Conservation (phyloP, 129 eudicot species). For the Lactuca saligna region DNA sequence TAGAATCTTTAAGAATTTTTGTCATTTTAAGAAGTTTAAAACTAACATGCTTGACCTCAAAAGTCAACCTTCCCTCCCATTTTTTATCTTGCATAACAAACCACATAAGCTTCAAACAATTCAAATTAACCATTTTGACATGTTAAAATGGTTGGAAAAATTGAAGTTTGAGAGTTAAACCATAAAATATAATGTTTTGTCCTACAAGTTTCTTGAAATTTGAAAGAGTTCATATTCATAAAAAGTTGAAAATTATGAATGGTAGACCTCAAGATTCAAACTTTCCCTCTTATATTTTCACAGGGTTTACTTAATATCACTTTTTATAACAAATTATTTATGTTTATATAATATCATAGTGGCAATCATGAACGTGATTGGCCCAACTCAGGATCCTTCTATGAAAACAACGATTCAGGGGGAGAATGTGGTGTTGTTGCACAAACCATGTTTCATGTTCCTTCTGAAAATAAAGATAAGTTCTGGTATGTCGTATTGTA, state of each 20-base stretch:
- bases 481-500: conserved; percentile 50
- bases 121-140: no score
- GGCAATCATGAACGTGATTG: conserved; percentile 82
- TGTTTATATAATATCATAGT: conserved; percentile 33
- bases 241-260: conserved; percentile 3
- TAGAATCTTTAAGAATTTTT: background rate
- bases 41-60: conserved; percentile 21
- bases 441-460: conserved; percentile 60
- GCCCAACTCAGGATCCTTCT: conserved; percentile 72
- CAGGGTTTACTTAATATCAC: background rate
- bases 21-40: background rate
- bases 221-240: background rate
- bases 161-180: no score
- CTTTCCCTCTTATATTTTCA: conserved; percentile 6
- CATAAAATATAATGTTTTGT: no score
- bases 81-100: conserved; percentile 8
- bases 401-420: conserved; percentile 61
- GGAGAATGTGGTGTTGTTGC: conserved; percentile 85
- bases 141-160: no score
- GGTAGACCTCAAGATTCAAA: background rate
- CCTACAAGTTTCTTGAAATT: background rate
- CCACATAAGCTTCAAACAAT: no score
- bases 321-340: background rate
- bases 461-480: conserved; percentile 65
- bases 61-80: conserved; percentile 2